Conservation (phyloP, 495 filamentous ascomycete genomes). For the Elasticomyces elasticus region DNA sequence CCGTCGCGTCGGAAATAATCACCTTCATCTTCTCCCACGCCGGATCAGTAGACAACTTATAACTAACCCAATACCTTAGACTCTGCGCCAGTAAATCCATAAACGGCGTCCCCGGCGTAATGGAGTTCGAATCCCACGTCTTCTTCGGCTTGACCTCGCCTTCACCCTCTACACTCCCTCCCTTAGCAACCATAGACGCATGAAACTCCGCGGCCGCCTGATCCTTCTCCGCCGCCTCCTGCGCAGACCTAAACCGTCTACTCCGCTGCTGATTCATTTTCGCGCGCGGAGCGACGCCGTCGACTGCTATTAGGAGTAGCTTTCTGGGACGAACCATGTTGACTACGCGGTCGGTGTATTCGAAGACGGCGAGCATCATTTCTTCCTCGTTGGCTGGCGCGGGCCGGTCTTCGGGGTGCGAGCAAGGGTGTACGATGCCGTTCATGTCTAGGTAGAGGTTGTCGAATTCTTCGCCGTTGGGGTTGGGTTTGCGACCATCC, state of each 20-base stretch:
- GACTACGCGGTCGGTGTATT: conserved; percentile 93
- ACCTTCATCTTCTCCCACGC: conserved; percentile 95
- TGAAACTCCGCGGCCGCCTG: conserved; percentile 79
- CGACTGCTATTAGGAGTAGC: conserved; percentile 93
- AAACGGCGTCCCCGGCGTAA: conserved; percentile 96
- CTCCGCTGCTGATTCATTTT: conserved; percentile 98
- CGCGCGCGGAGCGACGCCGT: conserved; percentile 85
- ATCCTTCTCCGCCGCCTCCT: conserved; percentile 89
- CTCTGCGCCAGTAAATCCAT: conserved; percentile 94
- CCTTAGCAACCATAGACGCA: conserved; percentile 65
- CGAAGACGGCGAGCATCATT: conserved; percentile 98
- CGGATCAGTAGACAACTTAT: conserved; percentile 94
- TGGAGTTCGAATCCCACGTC: conserved; percentile 95
- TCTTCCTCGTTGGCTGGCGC: conserved; percentile 89
- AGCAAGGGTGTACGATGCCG: conserved; percentile 98
- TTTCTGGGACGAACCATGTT: conserved; percentile 97
- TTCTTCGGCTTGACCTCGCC: conserved; percentile 60
- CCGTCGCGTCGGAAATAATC: conserved; percentile 95
- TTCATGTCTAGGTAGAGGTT: conserved; percentile 99
- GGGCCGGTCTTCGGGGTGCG: conserved; percentile 88
- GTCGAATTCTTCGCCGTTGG: conserved; percentile 95
- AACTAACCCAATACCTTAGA: conserved; percentile 88
- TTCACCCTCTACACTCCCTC: conserved; percentile 43
- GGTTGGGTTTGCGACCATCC: conserved; percentile 74
- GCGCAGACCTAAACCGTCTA: conserved; percentile 80